phyloP scores from a whole-genome alignment of 2,329 filamentous ascomycete genomes.

The Calonectria ilicicola region DNA sequence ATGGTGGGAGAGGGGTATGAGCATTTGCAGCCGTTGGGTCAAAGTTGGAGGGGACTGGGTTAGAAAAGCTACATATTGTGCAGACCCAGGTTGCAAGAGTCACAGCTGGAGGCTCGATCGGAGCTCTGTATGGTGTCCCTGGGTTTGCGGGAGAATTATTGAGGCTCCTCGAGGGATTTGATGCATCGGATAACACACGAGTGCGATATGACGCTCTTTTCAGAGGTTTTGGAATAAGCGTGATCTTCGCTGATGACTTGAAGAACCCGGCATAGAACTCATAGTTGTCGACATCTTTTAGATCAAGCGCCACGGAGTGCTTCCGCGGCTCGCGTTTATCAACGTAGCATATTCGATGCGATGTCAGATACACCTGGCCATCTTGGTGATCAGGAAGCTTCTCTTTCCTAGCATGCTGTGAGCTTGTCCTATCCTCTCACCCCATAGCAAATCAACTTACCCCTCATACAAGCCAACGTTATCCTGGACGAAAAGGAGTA shows the following conservation, averaged over 20 bases:
- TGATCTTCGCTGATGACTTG: constrained; percentile 95
- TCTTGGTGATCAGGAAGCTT: constrained; percentile 96
- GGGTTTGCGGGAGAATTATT: constrained; percentile 60
- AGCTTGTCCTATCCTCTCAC: constrained; percentile 20
- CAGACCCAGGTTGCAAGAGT: constrained; percentile 90
- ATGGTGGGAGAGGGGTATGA: constrained; percentile 85
- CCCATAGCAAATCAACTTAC: constrained; percentile 63
- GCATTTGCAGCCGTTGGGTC: constrained; percentile 84
- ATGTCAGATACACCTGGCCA: constrained; percentile 96
- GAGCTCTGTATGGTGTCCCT: constrained; percentile 56
- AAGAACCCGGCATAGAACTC: constrained; percentile 95
- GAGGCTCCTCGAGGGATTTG: constrained; percentile 59
- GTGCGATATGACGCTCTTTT: constrained; percentile 73
- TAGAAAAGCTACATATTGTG: constrained; percentile 95
- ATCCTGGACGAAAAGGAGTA: constrained; percentile 95
- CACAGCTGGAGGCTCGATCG: constrained; percentile 56
- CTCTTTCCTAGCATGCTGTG: constrained; percentile 75
- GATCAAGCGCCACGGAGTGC: constrained; percentile 84
- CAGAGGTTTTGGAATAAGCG: constrained; percentile 82
- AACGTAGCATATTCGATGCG: constrained; percentile 95
- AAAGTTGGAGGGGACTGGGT: constrained; percentile 92
- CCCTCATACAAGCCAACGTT: constrained; percentile 98
- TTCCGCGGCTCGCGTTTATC: constrained; percentile 88
- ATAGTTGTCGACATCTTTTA: constrained; percentile 90
- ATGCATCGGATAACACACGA: constrained; percentile 61